Conservation (phyloP, 2,329 filamentous ascomycete genomes). For the Penicillium italicum region DNA sequence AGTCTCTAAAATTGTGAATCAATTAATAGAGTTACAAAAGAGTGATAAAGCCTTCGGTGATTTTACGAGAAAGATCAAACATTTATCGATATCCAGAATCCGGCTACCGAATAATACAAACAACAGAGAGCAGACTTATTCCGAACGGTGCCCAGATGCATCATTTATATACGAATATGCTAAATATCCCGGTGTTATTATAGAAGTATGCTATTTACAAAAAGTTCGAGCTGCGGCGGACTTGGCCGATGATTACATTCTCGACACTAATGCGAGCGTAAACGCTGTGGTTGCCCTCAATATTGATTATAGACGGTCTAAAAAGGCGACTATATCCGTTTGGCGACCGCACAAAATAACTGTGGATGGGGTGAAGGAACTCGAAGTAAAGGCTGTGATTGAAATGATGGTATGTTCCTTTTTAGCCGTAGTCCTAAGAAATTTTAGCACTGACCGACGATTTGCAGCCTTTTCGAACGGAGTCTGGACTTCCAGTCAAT, state of each 20-base stretch:
- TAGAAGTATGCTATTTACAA: conserved; percentile 9
- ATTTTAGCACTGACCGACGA: background rate
- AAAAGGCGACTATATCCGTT: conserved; percentile 1
- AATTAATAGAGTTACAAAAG: background rate
- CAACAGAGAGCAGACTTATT: background rate
- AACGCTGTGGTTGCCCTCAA: conserved; percentile 7
- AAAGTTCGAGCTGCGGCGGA: conserved; percentile 3
- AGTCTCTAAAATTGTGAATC: background rate
- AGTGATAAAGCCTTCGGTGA: background rate
- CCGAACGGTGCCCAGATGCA: background rate
- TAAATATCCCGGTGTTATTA: conserved; percentile 1
- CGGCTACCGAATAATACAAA: background rate
- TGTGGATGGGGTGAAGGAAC: background rate
- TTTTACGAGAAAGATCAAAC: background rate
- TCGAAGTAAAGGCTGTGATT: background rate
- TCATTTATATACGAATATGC: background rate
- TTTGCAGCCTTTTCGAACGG: conserved; percentile 10
- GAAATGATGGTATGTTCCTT: background rate
- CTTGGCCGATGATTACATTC: conserved; percentile 7
- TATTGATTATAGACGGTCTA: conserved; percentile 7
- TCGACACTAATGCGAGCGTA: conserved; percentile 6
- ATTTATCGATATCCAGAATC: background rate
- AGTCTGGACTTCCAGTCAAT: conserved; percentile 1
- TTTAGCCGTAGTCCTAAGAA: background rate
- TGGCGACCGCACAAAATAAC: conserved; percentile 7